These are phyloP conservation scores for Suillus fuscotomentosus DNA, from an alignment of 768 basidiomycete species.

Conservation along the genomic window DNA sequence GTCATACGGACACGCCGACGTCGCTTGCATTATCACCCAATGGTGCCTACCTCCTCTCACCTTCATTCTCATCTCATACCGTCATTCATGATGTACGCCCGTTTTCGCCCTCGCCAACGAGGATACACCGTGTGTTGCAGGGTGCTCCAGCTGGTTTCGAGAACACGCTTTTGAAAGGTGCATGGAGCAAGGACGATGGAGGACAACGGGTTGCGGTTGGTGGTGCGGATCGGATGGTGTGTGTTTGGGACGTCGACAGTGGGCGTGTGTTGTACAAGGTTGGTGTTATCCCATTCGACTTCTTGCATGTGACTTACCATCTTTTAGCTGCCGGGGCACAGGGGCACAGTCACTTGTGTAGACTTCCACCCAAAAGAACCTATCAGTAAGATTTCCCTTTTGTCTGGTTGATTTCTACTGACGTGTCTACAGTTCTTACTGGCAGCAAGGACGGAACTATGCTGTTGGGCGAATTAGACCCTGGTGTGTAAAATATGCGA, in stretches of 20 bases:
- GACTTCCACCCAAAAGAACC: conserved; percentile 97
- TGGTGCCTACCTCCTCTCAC: conserved; percentile 84
- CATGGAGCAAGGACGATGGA: conserved; percentile 86
- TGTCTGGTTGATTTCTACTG: not conserved
- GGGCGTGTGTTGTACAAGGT: conserved; percentile 80
- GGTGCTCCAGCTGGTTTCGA: conserved; percentile 97
- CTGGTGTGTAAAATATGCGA: not conserved
- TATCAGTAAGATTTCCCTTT: conserved; percentile 61
- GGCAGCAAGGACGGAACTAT: conserved; percentile 92
- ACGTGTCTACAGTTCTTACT: conserved; percentile 64
- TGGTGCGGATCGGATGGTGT: conserved; percentile 85
- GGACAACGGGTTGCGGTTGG: conserved; percentile 85
- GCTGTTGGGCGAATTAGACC: conserved; percentile 87
- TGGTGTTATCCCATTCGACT: conserved; percentile 10
- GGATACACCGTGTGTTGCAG: conserved; percentile 73
- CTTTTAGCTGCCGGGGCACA: conserved; percentile 86
- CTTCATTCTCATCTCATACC: conserved; percentile 85
- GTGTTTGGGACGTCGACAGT: conserved; percentile 85
- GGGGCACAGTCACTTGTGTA: conserved; percentile 92
- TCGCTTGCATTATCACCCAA: conserved; percentile 91
- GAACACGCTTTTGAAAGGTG: conserved; percentile 74
- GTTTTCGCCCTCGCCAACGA: conserved; percentile 81
- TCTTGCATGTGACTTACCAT: not conserved
- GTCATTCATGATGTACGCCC: conserved; percentile 93
- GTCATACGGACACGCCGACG: conserved; percentile 91